Percentiles rank a stretch among this genome's conserved stretches.
Conservation (phyloP, 495 filamentous ascomycete genomes). For the Aspergillus taichungensis region DNA sequence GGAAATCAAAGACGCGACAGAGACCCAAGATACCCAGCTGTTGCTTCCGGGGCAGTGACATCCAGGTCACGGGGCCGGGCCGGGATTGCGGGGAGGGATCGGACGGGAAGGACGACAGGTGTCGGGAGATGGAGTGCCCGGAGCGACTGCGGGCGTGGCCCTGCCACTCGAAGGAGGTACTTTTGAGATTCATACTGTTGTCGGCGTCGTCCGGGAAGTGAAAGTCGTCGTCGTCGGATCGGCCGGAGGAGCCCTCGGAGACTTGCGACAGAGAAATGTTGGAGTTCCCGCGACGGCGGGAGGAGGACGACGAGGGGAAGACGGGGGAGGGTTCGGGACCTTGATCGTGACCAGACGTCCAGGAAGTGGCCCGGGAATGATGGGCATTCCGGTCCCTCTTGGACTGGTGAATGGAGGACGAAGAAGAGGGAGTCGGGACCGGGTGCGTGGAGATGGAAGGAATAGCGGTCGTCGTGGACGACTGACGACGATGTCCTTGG, state of each 20-base stretch:
- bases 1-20: constrained; percentile 54
- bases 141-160: constrained; percentile 28
- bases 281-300: constrained; percentile 31
- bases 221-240: constrained; percentile 11
- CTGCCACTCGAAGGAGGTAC: constrained; percentile 30
- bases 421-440: constrained; percentile 5
- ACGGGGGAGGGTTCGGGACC: constrained; percentile 21
- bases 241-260: constrained; percentile 27
- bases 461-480: constrained; percentile 6
- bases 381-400: constrained; percentile 23
- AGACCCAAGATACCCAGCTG: constrained; percentile 68
- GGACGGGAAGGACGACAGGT: constrained; percentile 2
- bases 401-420: constrained; percentile 1
- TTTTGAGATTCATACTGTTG: constrained; percentile 23
- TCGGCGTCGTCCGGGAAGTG: constrained; percentile 2
- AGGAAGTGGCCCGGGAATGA: constrained; percentile 34
- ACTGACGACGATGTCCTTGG: constrained; percentile 8
- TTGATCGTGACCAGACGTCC: constrained; percentile 30
- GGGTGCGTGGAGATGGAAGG: constrained; percentile 2
- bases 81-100: constrained; percentile 12
- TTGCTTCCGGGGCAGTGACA: constrained; percentile 60
- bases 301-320: constrained; percentile 13
- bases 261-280: constrained; percentile 29
- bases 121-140: not conserved
- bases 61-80: constrained; percentile 49